Conservation (phyloP, 345 rosid genomes). For the Clarkia xantiana region DNA sequence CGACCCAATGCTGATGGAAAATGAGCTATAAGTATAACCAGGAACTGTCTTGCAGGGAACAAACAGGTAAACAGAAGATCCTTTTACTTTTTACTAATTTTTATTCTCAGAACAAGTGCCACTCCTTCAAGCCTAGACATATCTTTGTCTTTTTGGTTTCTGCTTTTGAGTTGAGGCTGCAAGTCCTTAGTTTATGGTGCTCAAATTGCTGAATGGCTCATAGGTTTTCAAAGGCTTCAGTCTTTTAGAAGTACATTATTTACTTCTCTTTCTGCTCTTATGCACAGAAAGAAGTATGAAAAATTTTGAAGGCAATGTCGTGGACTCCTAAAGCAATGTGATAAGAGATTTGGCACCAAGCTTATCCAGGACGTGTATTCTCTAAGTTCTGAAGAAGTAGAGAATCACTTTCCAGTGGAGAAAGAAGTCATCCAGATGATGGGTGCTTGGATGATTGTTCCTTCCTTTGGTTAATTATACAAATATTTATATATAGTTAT, state of each 20-base stretch:
- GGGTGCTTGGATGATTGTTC: constrained; percentile 26
- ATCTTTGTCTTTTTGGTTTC: neutral
- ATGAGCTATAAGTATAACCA: no score
- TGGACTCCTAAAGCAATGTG: constrained; percentile 29
- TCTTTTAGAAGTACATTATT: no score
- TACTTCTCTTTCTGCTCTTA: neutral
- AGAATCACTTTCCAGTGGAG: constrained; percentile 56
- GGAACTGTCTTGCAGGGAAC: no score
- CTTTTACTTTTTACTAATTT: no score
- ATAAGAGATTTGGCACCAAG: constrained; percentile 20
- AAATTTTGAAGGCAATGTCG: constrained; percentile 65
- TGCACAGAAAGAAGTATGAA: constrained; percentile 68
- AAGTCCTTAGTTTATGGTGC: neutral
- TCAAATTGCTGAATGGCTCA: no score
- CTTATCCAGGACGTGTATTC: constrained; percentile 35
- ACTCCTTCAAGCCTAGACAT: neutral
- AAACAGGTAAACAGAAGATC: no score
- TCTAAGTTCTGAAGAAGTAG: constrained; percentile 60
- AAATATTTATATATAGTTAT: no score
- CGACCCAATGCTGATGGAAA: no score
- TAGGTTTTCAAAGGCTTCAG: no score
- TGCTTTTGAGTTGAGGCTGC: neutral
- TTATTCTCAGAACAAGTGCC: constrained; percentile 62
- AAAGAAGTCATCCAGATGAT: constrained; percentile 27
- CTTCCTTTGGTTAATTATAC: no score